phyloP scores from a whole-genome alignment of 208 protist species.

The Leishmania arabica region DNA sequence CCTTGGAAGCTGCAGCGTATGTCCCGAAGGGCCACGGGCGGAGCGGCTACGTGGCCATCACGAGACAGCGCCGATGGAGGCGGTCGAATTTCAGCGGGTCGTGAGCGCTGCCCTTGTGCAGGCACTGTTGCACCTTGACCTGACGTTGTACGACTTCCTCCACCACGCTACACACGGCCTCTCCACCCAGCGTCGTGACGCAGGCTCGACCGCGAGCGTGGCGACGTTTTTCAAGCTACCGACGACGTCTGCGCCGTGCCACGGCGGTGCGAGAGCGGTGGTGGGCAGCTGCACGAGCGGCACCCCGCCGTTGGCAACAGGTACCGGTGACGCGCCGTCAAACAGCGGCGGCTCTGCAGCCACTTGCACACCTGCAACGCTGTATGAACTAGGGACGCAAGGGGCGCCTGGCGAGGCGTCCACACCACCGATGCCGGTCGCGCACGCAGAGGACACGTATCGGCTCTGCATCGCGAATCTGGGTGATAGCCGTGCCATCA shows the following conservation, averaged over 20 bases:
- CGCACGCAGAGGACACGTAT: conserved; percentile 20
- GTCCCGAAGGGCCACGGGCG: too few species aligned
- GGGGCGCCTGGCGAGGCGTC: neutral
- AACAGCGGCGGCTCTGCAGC: neutral
- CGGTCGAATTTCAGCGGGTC: conserved; percentile 30
- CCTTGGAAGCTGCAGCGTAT: neutral
- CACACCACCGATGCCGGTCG: neutral
- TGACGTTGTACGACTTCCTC: conserved; percentile 53
- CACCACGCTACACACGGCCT: conserved; percentile 4
- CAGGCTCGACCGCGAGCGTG: conserved; percentile 60
- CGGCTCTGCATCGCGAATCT: conserved; percentile 68
- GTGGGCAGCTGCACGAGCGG: neutral
- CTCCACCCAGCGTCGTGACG: conserved; percentile 18
- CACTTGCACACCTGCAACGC: neutral
- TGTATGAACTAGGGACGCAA: neutral
- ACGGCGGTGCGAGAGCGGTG: neutral
- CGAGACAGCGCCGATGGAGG: neutral
- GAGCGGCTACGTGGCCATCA: neutral
- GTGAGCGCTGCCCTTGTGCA: conserved; percentile 72
- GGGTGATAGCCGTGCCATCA: conserved; percentile 73
- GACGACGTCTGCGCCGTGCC: too few species aligned
- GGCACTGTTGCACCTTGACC: conserved; percentile 68
- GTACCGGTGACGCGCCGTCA: neutral
- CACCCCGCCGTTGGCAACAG: too few species aligned
- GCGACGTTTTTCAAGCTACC: conserved; percentile 38